Base-by-base conservation (phyloP, 179 eudicot species). In the Beta lomatogona region DNA sequence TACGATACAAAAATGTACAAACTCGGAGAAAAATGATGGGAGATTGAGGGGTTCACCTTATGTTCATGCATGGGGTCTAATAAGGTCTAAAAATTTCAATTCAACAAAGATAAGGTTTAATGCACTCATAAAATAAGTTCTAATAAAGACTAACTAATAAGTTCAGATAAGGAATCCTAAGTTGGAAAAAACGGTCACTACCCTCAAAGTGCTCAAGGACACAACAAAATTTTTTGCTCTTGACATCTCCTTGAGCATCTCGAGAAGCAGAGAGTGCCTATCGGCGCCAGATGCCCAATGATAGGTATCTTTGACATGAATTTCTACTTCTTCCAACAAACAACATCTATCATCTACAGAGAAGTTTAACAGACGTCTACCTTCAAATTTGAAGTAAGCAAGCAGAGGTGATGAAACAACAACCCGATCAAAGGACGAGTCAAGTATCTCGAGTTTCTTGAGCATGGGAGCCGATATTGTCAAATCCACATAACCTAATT, bases 131-230 rank as follows among this genome's bases (percentile, higher is more conserved):
- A 25, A 25, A 25, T 25, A 25, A 0, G 6, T 54, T 9, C 4
- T 46, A 46, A 46, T 46, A 4, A 46, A 46, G 50, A 46, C 28
- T 25, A 25, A 25, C 1, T 25, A 25, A 25, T 25, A 25, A 25
- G 28, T 25, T 25, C 28, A 25, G 28, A 1, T 25, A 25, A 25
- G 28, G 28, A 25, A 25, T 0, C 0, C 0, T 25, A 25, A 25
- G 28, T 25, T 46, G 50, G 2, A 4, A 7, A 46, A 7, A 46
- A 7, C 2, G 55, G 0, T 0, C 28, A 21, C 5, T 77, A 77
- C 80, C 80, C 50, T 21, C 4, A 77, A 13, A 66, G 80, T 77
- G 21, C 52, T 16, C 9, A 28, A 25, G 10, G 80, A 77, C 19
- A 77, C 31, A 15, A 28, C 54, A 53, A 77, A 61, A 15, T 52